Conservation (phyloP, 345 rosid genomes). For the Laguncularia racemosa region DNA sequence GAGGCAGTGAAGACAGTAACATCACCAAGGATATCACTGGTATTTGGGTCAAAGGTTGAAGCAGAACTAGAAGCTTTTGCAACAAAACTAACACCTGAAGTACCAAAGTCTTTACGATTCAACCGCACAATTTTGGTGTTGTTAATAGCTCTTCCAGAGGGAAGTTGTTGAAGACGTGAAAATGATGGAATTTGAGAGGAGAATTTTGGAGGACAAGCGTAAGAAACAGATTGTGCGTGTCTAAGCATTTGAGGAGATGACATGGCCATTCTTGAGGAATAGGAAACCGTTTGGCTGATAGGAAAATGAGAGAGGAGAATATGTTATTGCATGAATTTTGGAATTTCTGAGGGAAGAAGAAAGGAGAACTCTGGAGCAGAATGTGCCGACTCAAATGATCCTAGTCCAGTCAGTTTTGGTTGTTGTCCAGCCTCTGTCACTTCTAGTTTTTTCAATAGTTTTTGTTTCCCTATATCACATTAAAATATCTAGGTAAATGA, state of each 20-base stretch:
- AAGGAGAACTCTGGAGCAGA: too few relatives aligned
- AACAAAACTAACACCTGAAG: constrained; percentile 9
- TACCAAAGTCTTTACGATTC: neutral
- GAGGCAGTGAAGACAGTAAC: constrained; percentile 53
- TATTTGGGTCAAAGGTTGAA: constrained; percentile 18
- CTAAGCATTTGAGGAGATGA: constrained; percentile 18
- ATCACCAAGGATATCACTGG: constrained; percentile 51
- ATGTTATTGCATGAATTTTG: too few relatives aligned
- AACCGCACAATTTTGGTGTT: neutral
- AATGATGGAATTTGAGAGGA: neutral
- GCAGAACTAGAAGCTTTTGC: constrained; percentile 28
- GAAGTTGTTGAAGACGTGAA: neutral
- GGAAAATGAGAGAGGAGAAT: too few relatives aligned
- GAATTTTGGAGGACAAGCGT: constrained; percentile 6
- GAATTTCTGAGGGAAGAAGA: too few relatives aligned
- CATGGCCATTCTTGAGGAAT: constrained; percentile 16
- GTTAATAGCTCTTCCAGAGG: neutral
- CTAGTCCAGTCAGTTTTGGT: too few relatives aligned
- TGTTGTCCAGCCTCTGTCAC: too few relatives aligned
- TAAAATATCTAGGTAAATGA: too few relatives aligned
- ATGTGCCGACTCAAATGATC: too few relatives aligned
- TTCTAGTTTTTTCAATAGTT: too few relatives aligned
- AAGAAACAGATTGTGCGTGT: constrained; percentile 9
- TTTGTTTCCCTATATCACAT: too few relatives aligned
- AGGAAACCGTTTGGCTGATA: neutral